These are phyloP conservation scores for Mycocentrospora acerina DNA, from an alignment of 2,329 filamentous ascomycete species.

Conservation along the genomic window DNA sequence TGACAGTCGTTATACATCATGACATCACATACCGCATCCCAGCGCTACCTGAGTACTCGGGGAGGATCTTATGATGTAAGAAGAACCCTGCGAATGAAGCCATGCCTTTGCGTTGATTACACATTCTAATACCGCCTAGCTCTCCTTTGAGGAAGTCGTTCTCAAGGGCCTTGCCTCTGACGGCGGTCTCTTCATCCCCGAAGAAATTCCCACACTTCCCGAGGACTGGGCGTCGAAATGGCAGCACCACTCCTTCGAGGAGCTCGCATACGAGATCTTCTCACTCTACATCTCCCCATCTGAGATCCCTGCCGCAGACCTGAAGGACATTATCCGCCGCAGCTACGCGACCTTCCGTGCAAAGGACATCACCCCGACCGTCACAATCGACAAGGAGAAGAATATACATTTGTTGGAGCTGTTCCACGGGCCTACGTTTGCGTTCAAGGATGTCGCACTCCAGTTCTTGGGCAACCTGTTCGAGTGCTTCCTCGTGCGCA, in stretches of 20 bases:
- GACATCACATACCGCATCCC: conserved; percentile 55
- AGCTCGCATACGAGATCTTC: conserved; percentile 82
- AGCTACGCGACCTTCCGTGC: conserved; percentile 90
- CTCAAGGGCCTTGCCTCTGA: conserved; percentile 85
- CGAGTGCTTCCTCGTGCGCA: conserved; percentile 78
- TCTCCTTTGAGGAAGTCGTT: conserved; percentile 89
- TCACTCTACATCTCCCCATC: conserved; percentile 80
- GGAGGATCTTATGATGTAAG: conserved; percentile 64
- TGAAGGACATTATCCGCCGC: conserved; percentile 78
- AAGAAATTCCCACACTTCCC: conserved; percentile 70
- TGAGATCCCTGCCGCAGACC: conserved; percentile 78
- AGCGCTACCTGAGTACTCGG: conserved; percentile 63
- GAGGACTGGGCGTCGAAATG: conserved; percentile 67
- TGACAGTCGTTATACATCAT: conserved; percentile 23
- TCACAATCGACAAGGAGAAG: conserved; percentile 68
- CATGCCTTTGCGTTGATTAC: neutral
- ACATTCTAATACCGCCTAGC: conserved; percentile 49
- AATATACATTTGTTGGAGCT: conserved; percentile 87
- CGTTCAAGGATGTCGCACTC: conserved; percentile 89
- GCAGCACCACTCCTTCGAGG: conserved; percentile 75
- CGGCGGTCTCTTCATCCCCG: conserved; percentile 85
- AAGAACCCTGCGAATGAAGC: conserved; percentile 4
- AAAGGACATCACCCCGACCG: conserved; percentile 74
- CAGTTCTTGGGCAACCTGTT: conserved; percentile 97
- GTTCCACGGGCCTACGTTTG: conserved; percentile 93